A percentile compares a stretch with the other conserved stretches of the same genome.
Conservation (phyloP, 1,284 basidiomycete species). For the Mycena citricolor region DNA sequence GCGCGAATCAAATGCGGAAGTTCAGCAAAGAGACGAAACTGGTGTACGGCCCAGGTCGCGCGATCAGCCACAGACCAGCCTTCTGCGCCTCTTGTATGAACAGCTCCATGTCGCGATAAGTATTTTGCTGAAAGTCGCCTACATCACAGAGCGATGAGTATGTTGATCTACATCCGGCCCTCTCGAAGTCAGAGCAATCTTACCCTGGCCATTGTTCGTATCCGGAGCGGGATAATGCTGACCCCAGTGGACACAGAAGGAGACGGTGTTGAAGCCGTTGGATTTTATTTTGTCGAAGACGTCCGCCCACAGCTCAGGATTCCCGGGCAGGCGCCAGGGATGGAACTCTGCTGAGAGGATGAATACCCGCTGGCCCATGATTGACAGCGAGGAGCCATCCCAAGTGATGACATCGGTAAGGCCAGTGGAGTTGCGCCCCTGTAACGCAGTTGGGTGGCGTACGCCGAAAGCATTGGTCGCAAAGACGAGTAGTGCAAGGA, state of each 20-base stretch:
- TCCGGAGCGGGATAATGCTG: constrained; percentile 46
- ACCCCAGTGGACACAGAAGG: constrained; percentile 52
- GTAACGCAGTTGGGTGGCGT: too few species aligned
- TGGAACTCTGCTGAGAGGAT: constrained; percentile 51
- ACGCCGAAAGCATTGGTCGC: too few species aligned
- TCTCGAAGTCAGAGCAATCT: neutral
- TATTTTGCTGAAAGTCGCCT: constrained; percentile 48
- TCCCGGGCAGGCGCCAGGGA: constrained; percentile 47
- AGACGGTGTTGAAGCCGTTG: constrained; percentile 60
- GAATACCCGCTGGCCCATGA: constrained; percentile 50
- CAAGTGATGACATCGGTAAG: constrained; percentile 50
- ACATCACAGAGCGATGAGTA: neutral
- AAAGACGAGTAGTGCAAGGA: too few species aligned
- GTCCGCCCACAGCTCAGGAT: constrained; percentile 53
- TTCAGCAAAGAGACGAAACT: constrained; percentile 29
- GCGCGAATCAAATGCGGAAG: constrained; percentile 10
- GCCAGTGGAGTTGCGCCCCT: constrained; percentile 44
- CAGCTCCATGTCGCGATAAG: constrained; percentile 50
- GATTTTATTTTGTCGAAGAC: constrained; percentile 59
- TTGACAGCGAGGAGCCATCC: constrained; percentile 51
- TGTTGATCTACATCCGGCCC: neutral
- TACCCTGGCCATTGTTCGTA: constrained; percentile 40
- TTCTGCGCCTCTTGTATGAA: constrained; percentile 52
- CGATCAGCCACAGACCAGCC: constrained; percentile 56
- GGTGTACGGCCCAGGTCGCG: constrained; percentile 52